Evolutionary conservation across 768 basidiomycete genomes (phyloP), one percentile per base, ranked within the genome.

Genomic region (Lentinula aciculospora): DNA sequence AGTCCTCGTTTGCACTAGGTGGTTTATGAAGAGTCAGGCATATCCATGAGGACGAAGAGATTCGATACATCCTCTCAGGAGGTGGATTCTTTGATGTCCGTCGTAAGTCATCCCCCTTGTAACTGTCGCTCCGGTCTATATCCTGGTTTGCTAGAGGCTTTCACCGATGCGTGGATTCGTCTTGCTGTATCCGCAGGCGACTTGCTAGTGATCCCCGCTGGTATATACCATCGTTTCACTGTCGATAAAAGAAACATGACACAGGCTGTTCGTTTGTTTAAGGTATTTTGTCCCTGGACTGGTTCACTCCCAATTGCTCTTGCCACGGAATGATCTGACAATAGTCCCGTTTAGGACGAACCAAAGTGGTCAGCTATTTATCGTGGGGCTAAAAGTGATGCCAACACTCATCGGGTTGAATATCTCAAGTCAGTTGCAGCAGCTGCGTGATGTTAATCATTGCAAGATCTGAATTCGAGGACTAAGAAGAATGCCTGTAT

Each of bases 31-130:
- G 4, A 44, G 19, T 25, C n/a, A 92, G 91, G 65, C 94, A 97
- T 65, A 81, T 98, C 77, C 95, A 97, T 64, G 93, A 97, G 69
- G 94, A 97, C 65, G 94, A 98, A 66, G 94, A 98, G 72, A 96
- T 95, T 66, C 79, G 94, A 7, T 98, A 91, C 65, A 84, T 95
- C 63, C 78, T 93, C 39, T 76, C 80, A 0, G 95, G 95, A n/a
- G 84, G 82, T 36, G 94, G 93, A 0, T 98, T 85, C 77, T 98
- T 97, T 67, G 95, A 98, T 64, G 82, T 98, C 39, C 81, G 94
- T 58, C 91, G 91, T 91, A 62, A 56, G 84, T 37, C n/a, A 7
- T 1, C 6, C 64, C 25, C 15, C 25, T 12, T 21, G 13, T 5
- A 34, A 57, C 44, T 37, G 10, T 34, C 17, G 19, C 23, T 19